Conservation (phyloP, 1,284 basidiomycete species). For the Kwoniella shivajii region DNA sequence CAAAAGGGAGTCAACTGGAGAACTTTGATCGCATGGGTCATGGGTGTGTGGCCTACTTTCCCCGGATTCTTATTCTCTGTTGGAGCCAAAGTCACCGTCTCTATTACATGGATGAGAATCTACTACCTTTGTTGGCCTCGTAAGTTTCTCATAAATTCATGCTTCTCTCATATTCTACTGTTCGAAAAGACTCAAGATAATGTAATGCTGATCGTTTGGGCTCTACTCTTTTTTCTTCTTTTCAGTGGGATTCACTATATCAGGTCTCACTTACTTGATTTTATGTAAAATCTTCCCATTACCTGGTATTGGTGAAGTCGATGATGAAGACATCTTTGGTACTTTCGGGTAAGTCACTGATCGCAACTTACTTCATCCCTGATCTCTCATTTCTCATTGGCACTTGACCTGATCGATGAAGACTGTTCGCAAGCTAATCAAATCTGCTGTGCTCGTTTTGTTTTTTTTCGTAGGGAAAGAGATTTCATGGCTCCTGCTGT, state of each 20-base stretch:
- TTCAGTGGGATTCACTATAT: constrained; percentile 11
- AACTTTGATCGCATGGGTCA: constrained; percentile 21
- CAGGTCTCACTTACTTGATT: not conserved
- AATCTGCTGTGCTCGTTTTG: too few relatives aligned
- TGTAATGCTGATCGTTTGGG: too few relatives aligned
- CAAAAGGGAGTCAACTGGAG: constrained; percentile 31
- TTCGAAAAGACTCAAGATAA: not conserved
- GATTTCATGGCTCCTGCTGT: too few relatives aligned
- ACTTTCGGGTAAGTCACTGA: too few relatives aligned
- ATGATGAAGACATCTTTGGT: not conserved
- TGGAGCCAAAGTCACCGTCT: constrained; percentile 10
- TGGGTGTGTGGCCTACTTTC: constrained; percentile 20
- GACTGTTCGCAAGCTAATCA: too few relatives aligned
- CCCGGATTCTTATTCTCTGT: constrained; percentile 30
- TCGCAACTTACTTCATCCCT: too few relatives aligned
- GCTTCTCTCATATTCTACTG: not conserved
- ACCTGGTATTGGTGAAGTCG: not conserved
- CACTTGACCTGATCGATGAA: too few relatives aligned
- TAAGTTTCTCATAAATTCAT: not conserved
- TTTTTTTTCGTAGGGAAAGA: too few relatives aligned
- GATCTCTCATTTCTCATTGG: too few relatives aligned
- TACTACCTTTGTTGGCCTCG: constrained; percentile 31
- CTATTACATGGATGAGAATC: constrained; percentile 18
- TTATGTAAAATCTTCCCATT: not conserved
- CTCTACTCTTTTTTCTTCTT: not conserved